A percentile compares a stretch with the other conserved stretches of the same genome.
phyloP scores from a whole-genome alignment of 495 filamentous ascomycete species.

The Podospora sp. region DNA sequence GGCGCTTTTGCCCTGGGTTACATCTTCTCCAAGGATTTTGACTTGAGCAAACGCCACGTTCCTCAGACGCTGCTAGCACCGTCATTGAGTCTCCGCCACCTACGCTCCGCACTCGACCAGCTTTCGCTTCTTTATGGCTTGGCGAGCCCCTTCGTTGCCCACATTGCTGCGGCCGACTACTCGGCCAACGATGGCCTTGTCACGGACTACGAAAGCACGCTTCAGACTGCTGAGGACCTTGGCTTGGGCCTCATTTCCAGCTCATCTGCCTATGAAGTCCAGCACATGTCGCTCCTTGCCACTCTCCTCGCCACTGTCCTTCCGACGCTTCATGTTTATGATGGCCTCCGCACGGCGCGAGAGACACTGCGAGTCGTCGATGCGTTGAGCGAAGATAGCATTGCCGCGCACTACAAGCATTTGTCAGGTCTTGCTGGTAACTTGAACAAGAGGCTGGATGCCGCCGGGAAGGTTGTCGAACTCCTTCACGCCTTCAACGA shows the following conservation, averaged over 20 bases:
- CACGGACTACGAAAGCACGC: slow-evolving; percentile 80
- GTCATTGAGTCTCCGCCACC: slow-evolving; percentile 74
- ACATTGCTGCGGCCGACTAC: slow-evolving; percentile 94
- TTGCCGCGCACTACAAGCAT: slow-evolving; percentile 70
- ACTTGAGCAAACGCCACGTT: slow-evolving; percentile 84
- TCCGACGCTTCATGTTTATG: slow-evolving; percentile 89
- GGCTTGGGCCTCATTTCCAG: slow-evolving; percentile 85
- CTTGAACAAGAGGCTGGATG: slow-evolving; percentile 70
- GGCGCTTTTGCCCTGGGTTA: slow-evolving; percentile 93
- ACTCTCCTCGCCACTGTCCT: slow-evolving; percentile 78
- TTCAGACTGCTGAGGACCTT: slow-evolving; percentile 86
- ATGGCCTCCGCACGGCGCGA: slow-evolving; percentile 81
- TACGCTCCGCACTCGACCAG: slow-evolving; percentile 86
- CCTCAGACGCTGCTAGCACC: slow-evolving; percentile 89
- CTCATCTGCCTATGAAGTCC: slow-evolving; percentile 81
- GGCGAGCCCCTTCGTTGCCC: slow-evolving; percentile 87
- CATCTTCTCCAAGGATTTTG: slow-evolving; percentile 94
- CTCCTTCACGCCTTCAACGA: slow-evolving; percentile 82
- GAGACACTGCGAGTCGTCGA: slow-evolving; percentile 88
- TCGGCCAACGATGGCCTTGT: slow-evolving; percentile 68
- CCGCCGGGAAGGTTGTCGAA: slow-evolving; percentile 71
- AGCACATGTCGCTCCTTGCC: slow-evolving; percentile 92
- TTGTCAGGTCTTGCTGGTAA: slow-evolving; percentile 61
- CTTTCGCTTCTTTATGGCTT: slow-evolving; percentile 84
- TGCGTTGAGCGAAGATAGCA: slow-evolving; percentile 70